phyloP scores from a whole-genome alignment of 164 flowering plant species.

The Liriodendron chinense region DNA sequence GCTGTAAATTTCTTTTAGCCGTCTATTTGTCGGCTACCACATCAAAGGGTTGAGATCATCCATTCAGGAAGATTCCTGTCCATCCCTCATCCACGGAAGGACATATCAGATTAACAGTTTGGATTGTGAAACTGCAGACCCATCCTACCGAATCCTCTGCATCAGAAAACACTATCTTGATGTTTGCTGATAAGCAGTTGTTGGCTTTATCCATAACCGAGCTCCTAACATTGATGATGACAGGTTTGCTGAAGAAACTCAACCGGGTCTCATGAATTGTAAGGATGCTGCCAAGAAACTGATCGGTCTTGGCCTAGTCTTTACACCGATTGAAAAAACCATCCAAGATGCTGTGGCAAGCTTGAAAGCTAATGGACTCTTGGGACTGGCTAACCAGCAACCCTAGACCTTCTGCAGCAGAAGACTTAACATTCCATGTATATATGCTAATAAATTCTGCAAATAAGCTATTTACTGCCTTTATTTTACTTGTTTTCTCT shows the following conservation, averaged over 20 bases:
- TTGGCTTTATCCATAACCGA: neutral
- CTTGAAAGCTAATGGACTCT: constrained; percentile 63
- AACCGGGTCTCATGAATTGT: constrained; percentile 66
- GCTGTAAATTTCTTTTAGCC: neutral
- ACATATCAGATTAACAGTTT: no score
- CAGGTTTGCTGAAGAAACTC: constrained; percentile 79
- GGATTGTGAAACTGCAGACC: neutral
- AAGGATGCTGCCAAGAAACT: constrained; percentile 71
- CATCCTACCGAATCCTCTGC: neutral
- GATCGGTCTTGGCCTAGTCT: constrained; percentile 58
- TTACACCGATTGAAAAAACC: constrained; percentile 74
- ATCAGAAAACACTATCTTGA: neutral
- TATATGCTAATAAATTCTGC: constrained; percentile 1
- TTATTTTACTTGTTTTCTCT: neutral
- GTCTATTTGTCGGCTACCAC: no score
- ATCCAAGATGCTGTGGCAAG: constrained; percentile 68
- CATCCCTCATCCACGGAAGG: no score
- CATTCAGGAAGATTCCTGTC: no score
- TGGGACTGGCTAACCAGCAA: constrained; percentile 22
- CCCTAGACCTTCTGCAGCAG: neutral
- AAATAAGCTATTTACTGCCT: neutral
- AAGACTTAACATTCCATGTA: no score
- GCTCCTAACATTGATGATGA: neutral
- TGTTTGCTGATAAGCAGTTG: neutral
- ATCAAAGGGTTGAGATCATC: no score